These are phyloP conservation scores for Rhizophagus sp. DNA, from an alignment of 192 early-diverging fungal genomes.

Conservation along the genomic window DNA sequence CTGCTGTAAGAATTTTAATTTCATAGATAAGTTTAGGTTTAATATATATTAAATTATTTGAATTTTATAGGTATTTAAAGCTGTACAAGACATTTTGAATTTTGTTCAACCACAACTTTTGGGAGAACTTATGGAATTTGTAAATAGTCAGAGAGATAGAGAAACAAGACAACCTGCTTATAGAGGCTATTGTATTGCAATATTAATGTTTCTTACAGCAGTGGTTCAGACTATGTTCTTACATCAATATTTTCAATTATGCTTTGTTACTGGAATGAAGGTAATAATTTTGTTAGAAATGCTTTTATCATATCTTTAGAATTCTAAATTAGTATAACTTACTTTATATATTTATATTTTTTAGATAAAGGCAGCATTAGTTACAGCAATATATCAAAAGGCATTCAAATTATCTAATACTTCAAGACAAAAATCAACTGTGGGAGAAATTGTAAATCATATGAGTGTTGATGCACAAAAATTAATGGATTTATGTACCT, in stretches of 20 bases:
- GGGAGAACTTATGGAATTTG: slow-evolving; percentile 65
- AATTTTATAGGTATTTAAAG: slow-evolving; percentile 64
- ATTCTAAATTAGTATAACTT: not conserved
- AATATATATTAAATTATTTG: not conserved
- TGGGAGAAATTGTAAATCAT: slow-evolving; percentile 56
- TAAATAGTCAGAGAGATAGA: slow-evolving; percentile 58
- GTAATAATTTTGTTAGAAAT: not conserved
- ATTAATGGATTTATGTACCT: slow-evolving; percentile 64
- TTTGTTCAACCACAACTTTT: slow-evolving; percentile 85
- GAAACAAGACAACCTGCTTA: slow-evolving; percentile 58
- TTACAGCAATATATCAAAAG: slow-evolving; percentile 86
- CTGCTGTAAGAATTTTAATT: slow-evolving; percentile 46
- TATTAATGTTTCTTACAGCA: slow-evolving; percentile 75
- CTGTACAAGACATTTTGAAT: slow-evolving; percentile 68
- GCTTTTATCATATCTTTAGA: not conserved
- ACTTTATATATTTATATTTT: not conserved
- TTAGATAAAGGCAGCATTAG: slow-evolving; percentile 65
- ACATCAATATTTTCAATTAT: slow-evolving; percentile 89
- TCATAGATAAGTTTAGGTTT: not conserved
- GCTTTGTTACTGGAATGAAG: slow-evolving; percentile 75
- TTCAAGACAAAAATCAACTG: slow-evolving; percentile 76
- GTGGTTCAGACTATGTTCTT: slow-evolving; percentile 75
- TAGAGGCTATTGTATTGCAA: slow-evolving; percentile 82
- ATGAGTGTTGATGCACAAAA: slow-evolving; percentile 69
- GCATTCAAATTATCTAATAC: slow-evolving; percentile 77